phyloP scores from a whole-genome alignment of 2,329 filamentous ascomycete genomes.

The Dactylellina haptotyla region DNA sequence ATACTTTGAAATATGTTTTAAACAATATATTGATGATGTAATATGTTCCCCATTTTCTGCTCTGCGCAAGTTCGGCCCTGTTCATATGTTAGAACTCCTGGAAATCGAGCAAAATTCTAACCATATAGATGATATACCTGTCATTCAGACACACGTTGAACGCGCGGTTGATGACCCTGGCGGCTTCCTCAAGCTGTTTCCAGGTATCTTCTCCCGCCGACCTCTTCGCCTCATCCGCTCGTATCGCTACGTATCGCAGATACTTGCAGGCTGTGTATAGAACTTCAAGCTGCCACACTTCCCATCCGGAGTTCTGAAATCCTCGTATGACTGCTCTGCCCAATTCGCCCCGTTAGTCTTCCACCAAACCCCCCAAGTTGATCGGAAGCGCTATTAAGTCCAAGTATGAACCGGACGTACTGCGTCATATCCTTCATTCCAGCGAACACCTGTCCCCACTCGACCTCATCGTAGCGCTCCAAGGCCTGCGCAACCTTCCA shows the following conservation, averaged over 20 bases:
- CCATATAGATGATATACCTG: conserved; percentile 69
- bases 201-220: conserved; percentile 75
- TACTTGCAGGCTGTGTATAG: conserved; percentile 89
- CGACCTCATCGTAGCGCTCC: conserved; percentile 65
- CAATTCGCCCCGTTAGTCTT: conserved; percentile 15
- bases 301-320: conserved; percentile 79
- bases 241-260: conserved; percentile 86
- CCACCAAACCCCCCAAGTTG: background rate
- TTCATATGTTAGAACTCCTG: conserved; percentile 7
- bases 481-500: conserved; percentile 72
- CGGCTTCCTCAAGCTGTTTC: conserved; percentile 88
- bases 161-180: conserved; percentile 87
- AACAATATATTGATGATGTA: conserved; percentile 93
- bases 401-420: conserved; percentile 39
- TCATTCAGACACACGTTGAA: conserved; percentile 91
- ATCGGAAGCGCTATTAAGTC: background rate
- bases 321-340: conserved; percentile 77
- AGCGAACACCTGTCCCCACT: conserved; percentile 85
- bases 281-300: conserved; percentile 91
- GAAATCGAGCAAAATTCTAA: conserved; percentile 54
- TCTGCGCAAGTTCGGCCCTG: conserved; percentile 84
- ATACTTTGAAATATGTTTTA: conserved; percentile 95
- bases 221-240: conserved; percentile 77
- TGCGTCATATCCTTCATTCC: conserved; percentile 83
- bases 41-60: conserved; percentile 97